Conservation (phyloP, 352 stramenopile species). For the Globisporangium iwayamae region DNA sequence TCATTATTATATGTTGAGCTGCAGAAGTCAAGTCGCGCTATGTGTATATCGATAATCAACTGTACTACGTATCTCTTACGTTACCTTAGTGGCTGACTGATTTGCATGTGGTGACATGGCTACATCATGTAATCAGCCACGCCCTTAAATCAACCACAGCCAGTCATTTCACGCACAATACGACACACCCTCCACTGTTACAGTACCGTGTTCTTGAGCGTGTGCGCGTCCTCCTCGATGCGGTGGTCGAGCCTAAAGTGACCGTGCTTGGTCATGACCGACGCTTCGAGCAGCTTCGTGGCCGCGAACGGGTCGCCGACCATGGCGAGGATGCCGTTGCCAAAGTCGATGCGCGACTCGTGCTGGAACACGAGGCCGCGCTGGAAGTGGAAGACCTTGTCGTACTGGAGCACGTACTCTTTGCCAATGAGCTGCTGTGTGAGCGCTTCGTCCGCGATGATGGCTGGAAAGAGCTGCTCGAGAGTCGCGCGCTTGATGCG, state of each 20-base stretch:
- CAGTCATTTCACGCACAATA: neutral
- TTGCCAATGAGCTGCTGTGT: constrained; percentile 52
- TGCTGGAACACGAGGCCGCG: constrained; percentile 50
- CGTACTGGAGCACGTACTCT: constrained; percentile 58
- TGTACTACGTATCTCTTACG: no score
- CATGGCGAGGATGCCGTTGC: constrained; percentile 45
- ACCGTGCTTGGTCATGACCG: constrained; percentile 56
- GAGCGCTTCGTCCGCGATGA: constrained; percentile 51
- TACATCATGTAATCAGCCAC: neutral
- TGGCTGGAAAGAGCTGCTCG: constrained; percentile 39
- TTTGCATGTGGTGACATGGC: neutral
- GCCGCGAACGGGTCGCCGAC: constrained; percentile 48
- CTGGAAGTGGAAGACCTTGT: constrained; percentile 69
- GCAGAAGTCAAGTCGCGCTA: no score
- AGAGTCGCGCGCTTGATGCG: constrained; percentile 46
- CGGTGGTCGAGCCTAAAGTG: constrained; percentile 40
- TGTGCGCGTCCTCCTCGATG: constrained; percentile 39
- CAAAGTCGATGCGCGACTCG: constrained; percentile 49
- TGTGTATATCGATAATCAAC: no score
- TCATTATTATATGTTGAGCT: no score
- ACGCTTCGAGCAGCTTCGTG: constrained; percentile 46
- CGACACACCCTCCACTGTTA: neutral
- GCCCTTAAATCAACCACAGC: neutral
- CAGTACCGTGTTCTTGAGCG: constrained; percentile 33
- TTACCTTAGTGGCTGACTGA: no score